phyloP scores from a whole-genome alignment of 345 rosid species.

The Hypericum androsaemum region DNA sequence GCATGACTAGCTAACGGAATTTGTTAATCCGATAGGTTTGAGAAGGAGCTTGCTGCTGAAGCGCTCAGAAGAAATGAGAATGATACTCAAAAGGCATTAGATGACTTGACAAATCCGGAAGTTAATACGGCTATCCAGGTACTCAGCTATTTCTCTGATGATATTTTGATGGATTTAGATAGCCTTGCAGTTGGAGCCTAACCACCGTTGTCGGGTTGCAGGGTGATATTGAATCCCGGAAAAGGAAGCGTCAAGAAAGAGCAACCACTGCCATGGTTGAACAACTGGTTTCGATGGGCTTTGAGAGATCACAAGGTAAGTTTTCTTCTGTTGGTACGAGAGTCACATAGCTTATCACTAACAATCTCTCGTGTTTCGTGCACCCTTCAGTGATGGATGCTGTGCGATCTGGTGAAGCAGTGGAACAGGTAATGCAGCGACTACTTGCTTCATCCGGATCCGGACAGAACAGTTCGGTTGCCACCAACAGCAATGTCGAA shows the following conservation, averaged over 20 bases:
- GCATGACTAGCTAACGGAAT: not conserved
- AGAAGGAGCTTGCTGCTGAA: constrained; percentile 77
- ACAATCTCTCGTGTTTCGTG: constrained; percentile 11
- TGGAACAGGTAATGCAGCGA: constrained; percentile 42
- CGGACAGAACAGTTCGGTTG: constrained; percentile 12
- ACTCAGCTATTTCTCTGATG: constrained; percentile 1
- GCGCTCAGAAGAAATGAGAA: constrained; percentile 86
- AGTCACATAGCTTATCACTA: not conserved
- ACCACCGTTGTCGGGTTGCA: constrained; percentile 16
- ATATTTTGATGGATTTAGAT: not conserved
- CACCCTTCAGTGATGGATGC: constrained; percentile 41
- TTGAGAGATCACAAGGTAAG: constrained; percentile 64
- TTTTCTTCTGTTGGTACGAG: not conserved
- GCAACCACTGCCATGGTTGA: constrained; percentile 27
- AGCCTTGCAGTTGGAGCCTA: not conserved
- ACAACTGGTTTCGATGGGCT: constrained; percentile 83
- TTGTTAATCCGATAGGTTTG: constrained; percentile 48
- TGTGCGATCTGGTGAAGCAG: constrained; percentile 34
- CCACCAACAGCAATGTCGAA: constrained; percentile 6
- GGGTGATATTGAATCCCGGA: constrained; percentile 59
- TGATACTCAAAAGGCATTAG: constrained; percentile 67
- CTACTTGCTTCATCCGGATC: constrained; percentile 29
- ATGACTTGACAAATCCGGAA: constrained; percentile 73
- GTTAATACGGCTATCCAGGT: constrained; percentile 62
- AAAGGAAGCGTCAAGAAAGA: constrained; percentile 48